These are phyloP conservation scores for Globisporangium polare DNA, from an alignment of 352 stramenopile genomes.

Conservation along the genomic window DNA sequence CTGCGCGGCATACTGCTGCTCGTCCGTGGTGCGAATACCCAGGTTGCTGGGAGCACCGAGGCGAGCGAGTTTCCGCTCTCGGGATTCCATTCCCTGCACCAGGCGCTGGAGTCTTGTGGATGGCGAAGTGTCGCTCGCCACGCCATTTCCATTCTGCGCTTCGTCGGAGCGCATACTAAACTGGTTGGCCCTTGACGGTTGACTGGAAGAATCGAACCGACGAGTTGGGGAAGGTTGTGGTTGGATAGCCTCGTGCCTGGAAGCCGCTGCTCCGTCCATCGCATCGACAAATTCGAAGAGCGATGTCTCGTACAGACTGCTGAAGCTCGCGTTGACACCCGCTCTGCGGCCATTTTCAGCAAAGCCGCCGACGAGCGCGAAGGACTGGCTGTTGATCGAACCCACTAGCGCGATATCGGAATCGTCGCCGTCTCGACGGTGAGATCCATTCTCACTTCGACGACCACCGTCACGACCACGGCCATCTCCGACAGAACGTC, in stretches of 20 bases:
- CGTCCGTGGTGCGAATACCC: not conserved
- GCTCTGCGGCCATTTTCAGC: not conserved
- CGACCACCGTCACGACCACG: constrained; percentile 1
- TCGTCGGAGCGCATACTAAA: not conserved
- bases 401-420: constrained; percentile 8
- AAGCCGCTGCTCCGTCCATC: constrained; percentile 21
- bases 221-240: not conserved
- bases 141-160: not conserved
- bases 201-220: not conserved
- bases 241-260: not conserved
- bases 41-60: not conserved
- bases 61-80: constrained; percentile 28
- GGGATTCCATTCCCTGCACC: constrained; percentile 21
- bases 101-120: constrained; percentile 21
- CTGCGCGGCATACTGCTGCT: not conserved
- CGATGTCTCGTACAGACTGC: constrained; percentile 37
- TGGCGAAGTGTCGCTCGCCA: constrained; percentile 7
- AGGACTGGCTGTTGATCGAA: constrained; percentile 2
- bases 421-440: not conserved
- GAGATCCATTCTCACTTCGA: not conserved
- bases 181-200: not conserved
- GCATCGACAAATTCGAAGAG: constrained; percentile 45
- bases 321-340: constrained; percentile 13
- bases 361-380: constrained; percentile 13
- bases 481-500: too few relatives aligned